Evolutionary conservation across 2,329 filamentous ascomycete species (phyloP).

Genomic region (Hymenoscyphus fraxineus): DNA sequence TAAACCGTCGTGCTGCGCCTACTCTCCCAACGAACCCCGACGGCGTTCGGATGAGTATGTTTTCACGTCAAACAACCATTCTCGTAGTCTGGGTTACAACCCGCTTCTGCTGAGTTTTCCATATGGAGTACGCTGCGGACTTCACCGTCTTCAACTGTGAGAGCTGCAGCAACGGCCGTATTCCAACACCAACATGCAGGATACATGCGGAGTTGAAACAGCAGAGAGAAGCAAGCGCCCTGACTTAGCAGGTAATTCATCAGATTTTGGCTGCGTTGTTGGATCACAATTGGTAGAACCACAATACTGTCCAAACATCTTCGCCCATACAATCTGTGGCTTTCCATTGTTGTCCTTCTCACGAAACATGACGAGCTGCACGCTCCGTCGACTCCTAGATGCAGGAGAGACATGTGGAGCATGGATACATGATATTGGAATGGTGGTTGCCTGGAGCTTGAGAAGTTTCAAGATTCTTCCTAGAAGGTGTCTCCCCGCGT

Average conservation of each 20-base stretch:
- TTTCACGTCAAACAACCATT: not conserved
- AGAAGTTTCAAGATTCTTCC: not conserved
- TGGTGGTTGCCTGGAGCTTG: not conserved
- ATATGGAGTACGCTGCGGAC: not conserved
- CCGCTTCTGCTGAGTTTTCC: not conserved
- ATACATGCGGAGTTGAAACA: not conserved
- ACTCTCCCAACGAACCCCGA: not conserved
- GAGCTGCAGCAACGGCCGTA: not conserved
- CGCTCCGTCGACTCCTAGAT: not conserved
- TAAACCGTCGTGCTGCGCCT: conserved; percentile 1
- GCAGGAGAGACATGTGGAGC: not conserved
- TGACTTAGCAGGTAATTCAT: not conserved
- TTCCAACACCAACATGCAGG: not conserved
- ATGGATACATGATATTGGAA: not conserved
- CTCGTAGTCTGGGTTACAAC: not conserved
- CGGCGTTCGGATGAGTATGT: not conserved
- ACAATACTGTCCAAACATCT: not conserved
- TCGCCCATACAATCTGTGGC: not conserved
- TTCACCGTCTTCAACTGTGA: not conserved
- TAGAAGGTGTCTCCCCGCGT: not conserved
- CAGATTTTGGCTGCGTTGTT: not conserved
- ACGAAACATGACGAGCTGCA: not conserved
- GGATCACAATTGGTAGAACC: not conserved
- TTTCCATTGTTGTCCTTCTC: not conserved
- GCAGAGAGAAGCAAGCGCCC: not conserved